phyloP scores from a whole-genome alignment of 768 basidiomycete species.

The Mycena crocata region DNA sequence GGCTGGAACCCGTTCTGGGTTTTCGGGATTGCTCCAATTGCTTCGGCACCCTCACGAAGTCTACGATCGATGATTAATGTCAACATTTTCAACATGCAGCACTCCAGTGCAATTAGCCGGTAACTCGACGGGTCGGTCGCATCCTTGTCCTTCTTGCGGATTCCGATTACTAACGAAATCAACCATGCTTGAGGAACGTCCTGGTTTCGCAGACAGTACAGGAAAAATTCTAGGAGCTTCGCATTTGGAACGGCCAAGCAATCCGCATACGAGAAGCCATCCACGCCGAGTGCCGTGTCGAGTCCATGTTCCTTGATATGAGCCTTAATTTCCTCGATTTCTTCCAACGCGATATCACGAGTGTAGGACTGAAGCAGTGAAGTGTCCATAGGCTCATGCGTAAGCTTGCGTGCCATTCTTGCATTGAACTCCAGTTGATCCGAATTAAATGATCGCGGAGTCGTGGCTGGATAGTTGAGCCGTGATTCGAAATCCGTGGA shows the following conservation, averaged over 20 bases:
- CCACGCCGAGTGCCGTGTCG: constrained; percentile 11
- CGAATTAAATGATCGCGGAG: background rate
- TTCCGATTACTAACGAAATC: constrained; percentile 11
- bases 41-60: constrained; percentile 3
- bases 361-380: constrained; percentile 3
- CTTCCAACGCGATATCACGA: background rate
- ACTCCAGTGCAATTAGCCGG: constrained; percentile 37
- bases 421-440: background rate
- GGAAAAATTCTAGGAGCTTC: constrained; percentile 7
- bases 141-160: constrained; percentile 32
- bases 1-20: constrained; percentile 13
- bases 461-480: background rate
- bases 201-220: background rate
- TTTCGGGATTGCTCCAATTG: background rate
- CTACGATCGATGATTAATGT: constrained; percentile 13
- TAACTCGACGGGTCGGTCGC: constrained; percentile 26
- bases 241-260: constrained; percentile 6
- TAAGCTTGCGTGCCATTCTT: background rate
- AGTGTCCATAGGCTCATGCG: background rate
- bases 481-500: background rate
- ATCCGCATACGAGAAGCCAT: constrained; percentile 13
- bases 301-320: constrained; percentile 7
- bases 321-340: background rate
- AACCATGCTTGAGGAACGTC: background rate
- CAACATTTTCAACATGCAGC: no score